These are phyloP conservation scores for Moringa oleifera DNA, from an alignment of 345 rosid species.

Conservation along the genomic window DNA sequence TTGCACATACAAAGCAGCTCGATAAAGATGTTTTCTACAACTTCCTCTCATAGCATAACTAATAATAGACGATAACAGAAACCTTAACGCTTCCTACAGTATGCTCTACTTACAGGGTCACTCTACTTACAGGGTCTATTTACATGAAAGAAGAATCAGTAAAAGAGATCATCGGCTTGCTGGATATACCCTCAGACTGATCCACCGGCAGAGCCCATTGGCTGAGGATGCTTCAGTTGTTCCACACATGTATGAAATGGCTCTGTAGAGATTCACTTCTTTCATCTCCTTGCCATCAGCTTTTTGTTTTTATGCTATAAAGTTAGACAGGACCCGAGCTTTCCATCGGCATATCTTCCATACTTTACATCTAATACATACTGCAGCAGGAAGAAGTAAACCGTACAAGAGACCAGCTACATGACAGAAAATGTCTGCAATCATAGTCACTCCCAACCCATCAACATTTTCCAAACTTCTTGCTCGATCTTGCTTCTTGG, in stretches of 20 bases:
- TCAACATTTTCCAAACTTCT: slow-evolving; percentile 77
- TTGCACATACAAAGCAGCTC: background rate
- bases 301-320: background rate
- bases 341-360: background rate
- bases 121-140: background rate
- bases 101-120: background rate
- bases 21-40: background rate
- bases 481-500: slow-evolving; percentile 55
- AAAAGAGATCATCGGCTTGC: background rate
- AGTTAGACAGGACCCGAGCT: background rate
- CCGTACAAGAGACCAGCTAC: background rate
- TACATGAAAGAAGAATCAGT: background rate
- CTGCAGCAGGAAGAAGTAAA: background rate
- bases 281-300: background rate
- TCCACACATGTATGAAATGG: background rate
- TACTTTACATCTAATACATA: background rate
- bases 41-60: background rate
- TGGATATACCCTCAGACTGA: background rate
- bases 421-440: background rate
- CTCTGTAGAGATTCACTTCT: background rate
- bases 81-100: background rate
- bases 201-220: background rate
- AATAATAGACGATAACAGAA: background rate
- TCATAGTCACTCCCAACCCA: slow-evolving; percentile 73
- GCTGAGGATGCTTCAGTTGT: background rate